Base-by-base conservation (phyloP, 768 basidiomycete genomes). In the Piloderma croceum region DNA sequence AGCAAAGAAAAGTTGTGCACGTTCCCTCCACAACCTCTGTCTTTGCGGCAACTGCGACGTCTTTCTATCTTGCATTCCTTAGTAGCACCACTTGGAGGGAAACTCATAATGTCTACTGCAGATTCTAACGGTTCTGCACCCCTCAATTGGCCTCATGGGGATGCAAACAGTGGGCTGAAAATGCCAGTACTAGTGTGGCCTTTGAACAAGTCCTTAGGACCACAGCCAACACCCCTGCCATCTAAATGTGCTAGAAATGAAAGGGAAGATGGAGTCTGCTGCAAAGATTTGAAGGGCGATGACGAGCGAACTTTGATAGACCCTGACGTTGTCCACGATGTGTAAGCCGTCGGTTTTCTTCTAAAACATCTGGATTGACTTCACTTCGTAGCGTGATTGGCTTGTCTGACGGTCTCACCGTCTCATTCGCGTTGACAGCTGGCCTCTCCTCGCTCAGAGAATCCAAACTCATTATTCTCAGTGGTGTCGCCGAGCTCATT, bases 401-500 rank as follows among this genome's bases (percentile, higher is more conserved):
- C n/a, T 78, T 91, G 7, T 87, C 85, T 0, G 90, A 92, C 52
- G 90, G 90, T 6, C 66, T 92, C 36, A 93, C 91, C 0, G 90
- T 94, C 1, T 91, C 91, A 1, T 94, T 94, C 57, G 91, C 91
- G 7, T 67, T 94, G 27, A 79, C 91, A 3, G 91, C 91, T 4
- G 91, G 91, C 41, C 74, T 93, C 18, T 87, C 88, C 9, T 84
- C 91, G 9, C 73, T 96, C 27, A 93, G 93, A 34, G 81, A 87
- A 44, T 91, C 90, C 6, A 79, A 74, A 40, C 74, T 97, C n/a
- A 96, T 99, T 47, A 84, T 94, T 36, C 75, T 94, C 21, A 94
- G 91, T 39, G 96, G 96, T 12, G 67, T 96, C 25, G 94, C 96
- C 1, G 96, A 99, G 60, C 82, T 99, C 49, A 90, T 94, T 42